Evolutionary conservation across 768 basidiomycete species (phyloP).

Genomic region (Tubosaeta sp.): DNA sequence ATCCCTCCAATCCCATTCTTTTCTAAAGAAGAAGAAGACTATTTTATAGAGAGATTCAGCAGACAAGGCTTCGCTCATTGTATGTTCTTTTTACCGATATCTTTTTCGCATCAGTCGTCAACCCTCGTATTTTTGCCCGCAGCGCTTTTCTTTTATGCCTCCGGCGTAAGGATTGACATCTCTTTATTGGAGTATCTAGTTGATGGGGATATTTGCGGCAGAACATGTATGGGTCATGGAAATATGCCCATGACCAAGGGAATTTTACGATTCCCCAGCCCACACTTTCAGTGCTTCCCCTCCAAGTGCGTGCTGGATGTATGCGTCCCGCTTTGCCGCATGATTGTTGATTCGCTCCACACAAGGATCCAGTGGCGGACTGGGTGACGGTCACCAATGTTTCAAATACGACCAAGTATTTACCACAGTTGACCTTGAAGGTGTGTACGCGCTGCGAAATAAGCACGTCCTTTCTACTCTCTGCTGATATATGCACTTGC

Average conservation of each 20-base stretch:
- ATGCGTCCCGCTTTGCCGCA: background rate
- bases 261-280: slow-evolving; percentile 43
- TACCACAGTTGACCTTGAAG: slow-evolving; percentile 34
- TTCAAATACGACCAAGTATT: slow-evolving; percentile 25
- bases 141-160: slow-evolving; percentile 68
- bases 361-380: slow-evolving; percentile 43
- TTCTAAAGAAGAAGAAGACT: slow-evolving; percentile 58
- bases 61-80: slow-evolving; percentile 58
- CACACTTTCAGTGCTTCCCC: slow-evolving; percentile 38
- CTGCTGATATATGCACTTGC: slow-evolving; percentile 25
- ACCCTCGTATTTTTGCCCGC: background rate
- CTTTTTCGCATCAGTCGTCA: background rate
- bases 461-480: background rate
- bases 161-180: slow-evolving; percentile 34
- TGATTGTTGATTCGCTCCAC: too few relatives aligned
- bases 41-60: slow-evolving; percentile 59
- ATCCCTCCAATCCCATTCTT: slow-evolving; percentile 63
- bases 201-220: slow-evolving; percentile 14
- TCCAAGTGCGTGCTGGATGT: slow-evolving; percentile 25
- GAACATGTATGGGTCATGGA: slow-evolving; percentile 39
- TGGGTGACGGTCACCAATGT: slow-evolving; percentile 33
- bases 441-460: slow-evolving; percentile 32
- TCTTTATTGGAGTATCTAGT: background rate
- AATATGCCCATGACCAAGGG: slow-evolving; percentile 35
- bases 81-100: slow-evolving; percentile 30